Percentiles rank a stretch among this genome's conserved stretches.
phyloP scores from a whole-genome alignment of 768 basidiomycete species.

The Boletellus ananas region DNA sequence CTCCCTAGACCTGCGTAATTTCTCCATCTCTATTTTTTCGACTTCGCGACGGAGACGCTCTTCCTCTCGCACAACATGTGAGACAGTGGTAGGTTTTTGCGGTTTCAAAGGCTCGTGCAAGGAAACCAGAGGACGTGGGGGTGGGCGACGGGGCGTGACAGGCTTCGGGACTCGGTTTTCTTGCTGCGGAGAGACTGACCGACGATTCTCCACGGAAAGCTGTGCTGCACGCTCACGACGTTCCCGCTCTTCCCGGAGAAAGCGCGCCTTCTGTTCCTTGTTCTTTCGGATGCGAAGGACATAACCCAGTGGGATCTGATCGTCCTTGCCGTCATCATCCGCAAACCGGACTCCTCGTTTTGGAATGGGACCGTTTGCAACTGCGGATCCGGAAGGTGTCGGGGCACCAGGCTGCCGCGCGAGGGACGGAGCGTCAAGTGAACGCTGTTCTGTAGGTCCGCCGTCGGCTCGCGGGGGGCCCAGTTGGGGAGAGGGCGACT shows the following conservation, averaged over 20 bases:
- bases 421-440: not conserved
- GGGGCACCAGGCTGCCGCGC: not conserved
- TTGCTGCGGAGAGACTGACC: constrained; percentile 8
- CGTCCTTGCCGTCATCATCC: constrained; percentile 60
- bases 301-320: constrained; percentile 64
- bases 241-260: constrained; percentile 58
- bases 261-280: constrained; percentile 67
- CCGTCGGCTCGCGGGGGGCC: too few relatives aligned
- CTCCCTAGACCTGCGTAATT: constrained; percentile 43
- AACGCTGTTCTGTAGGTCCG: not conserved
- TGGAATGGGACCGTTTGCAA: constrained; percentile 11
- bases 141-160: constrained; percentile 11
- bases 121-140: constrained; percentile 15
- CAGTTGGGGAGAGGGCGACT: constrained; percentile 2
- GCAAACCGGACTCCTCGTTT: constrained; percentile 62
- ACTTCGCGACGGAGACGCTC: constrained; percentile 44
- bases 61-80: constrained; percentile 35
- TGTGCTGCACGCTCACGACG: constrained; percentile 41
- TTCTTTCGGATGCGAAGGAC: constrained; percentile 69
- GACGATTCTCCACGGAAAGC: constrained; percentile 31
- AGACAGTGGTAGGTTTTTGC: constrained; percentile 1
- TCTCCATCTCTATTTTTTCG: constrained; percentile 47
- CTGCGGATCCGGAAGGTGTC: constrained; percentile 10
- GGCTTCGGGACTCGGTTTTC: constrained; percentile 14
- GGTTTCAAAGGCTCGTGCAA: constrained; percentile 10